Evolutionary conservation across 2,329 filamentous ascomycete species (phyloP).

Genomic region (Penicillium thymicola): DNA sequence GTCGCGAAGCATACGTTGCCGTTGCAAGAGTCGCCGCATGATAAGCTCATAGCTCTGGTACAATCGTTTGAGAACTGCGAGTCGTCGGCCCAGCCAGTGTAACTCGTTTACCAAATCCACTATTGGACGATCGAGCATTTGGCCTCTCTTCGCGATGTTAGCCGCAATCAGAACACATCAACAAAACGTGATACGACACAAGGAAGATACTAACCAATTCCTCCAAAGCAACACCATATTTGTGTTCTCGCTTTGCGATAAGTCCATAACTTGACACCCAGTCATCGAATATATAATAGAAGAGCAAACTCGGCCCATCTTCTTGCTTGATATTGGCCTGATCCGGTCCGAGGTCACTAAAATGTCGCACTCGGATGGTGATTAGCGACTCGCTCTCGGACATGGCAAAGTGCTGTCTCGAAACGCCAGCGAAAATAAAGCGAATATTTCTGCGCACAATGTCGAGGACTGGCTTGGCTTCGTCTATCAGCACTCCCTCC

Average conservation of each 20-base stretch:
- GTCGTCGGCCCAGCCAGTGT: slow-evolving; percentile 59
- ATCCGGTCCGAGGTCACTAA: slow-evolving; percentile 29
- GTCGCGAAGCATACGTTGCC: slow-evolving; percentile 42
- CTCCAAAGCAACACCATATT: slow-evolving; percentile 50
- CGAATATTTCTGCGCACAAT: slow-evolving; percentile 55
- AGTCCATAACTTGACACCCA: slow-evolving; percentile 62
- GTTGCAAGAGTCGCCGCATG: slow-evolving; percentile 59
- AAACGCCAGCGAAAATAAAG: slow-evolving; percentile 61
- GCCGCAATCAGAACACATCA: background rate
- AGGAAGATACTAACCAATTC: slow-evolving; percentile 41
- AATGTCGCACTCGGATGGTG: slow-evolving; percentile 45
- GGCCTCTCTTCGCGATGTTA: slow-evolving; percentile 40
- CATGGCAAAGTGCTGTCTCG: slow-evolving; percentile 48
- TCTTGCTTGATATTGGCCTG: slow-evolving; percentile 40
- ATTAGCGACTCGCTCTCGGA: slow-evolving; percentile 51
- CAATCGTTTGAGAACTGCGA: slow-evolving; percentile 59
- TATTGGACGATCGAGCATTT: slow-evolving; percentile 54
- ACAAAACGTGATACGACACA: background rate
- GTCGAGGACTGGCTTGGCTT: slow-evolving; percentile 30
- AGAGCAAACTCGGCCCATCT: slow-evolving; percentile 60
- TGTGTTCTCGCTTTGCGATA: slow-evolving; percentile 55
- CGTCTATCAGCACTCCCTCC: slow-evolving; percentile 32
- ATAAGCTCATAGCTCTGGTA: slow-evolving; percentile 62
- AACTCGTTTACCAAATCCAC: slow-evolving; percentile 49
- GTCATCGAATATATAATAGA: slow-evolving; percentile 67